Evolutionary conservation across 345 rosid genomes (phyloP).

Genomic region (Barbarea vulgaris): DNA sequence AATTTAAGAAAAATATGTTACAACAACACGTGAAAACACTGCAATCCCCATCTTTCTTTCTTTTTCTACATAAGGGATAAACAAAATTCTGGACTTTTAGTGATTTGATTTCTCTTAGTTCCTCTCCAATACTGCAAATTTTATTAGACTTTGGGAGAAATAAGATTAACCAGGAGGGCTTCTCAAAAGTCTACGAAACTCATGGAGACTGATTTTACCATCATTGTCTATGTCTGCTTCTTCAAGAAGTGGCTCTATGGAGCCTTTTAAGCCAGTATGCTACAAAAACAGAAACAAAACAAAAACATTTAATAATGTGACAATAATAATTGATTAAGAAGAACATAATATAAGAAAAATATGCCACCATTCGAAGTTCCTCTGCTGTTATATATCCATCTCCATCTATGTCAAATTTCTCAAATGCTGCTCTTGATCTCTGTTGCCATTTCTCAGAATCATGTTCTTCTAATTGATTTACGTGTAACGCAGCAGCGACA

Average conservation of each 20-base stretch:
- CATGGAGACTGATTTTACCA: constrained; percentile 85
- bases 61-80: constrained; percentile 3
- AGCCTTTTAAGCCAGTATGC: constrained; percentile 90
- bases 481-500: constrained; percentile 65
- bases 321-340: neutral
- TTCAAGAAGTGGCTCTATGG: constrained; percentile 88
- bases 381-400: constrained; percentile 96
- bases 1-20: constrained; percentile 7
- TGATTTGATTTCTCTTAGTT: neutral
- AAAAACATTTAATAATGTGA: neutral
- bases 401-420: constrained; percentile 87
- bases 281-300: constrained; percentile 39
- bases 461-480: constrained; percentile 89
- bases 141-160: constrained; percentile 40
- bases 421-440: constrained; percentile 85
- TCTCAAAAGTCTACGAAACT: constrained; percentile 85
- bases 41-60: neutral
- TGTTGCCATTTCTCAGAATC: constrained; percentile 85
- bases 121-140: neutral
- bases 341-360: neutral
- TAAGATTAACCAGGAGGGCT: constrained; percentile 43
- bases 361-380: constrained; percentile 79
- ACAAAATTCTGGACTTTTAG: neutral
- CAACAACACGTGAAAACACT: constrained; percentile 15
- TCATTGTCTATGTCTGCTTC: constrained; percentile 96